Evolutionary conservation across 2,329 filamentous ascomycete species (phyloP).

Genomic region (Curvularia sp.): DNA sequence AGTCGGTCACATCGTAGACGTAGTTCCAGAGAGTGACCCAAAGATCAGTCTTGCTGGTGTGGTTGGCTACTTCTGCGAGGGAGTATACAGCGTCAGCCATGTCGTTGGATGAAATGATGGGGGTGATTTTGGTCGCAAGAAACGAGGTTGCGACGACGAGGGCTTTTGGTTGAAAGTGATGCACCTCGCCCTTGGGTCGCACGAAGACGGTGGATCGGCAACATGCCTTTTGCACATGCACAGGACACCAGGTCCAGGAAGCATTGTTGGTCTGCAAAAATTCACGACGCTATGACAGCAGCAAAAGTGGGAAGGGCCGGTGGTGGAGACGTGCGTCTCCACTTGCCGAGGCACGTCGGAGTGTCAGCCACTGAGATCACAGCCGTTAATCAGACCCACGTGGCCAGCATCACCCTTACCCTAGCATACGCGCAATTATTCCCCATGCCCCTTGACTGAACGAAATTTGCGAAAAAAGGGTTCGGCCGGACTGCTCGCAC

Average conservation of each 20-base stretch:
- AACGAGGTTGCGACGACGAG: not conserved
- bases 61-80: conserved; percentile 56
- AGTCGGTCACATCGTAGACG: conserved; percentile 67
- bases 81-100: conserved; percentile 25
- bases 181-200: conserved; percentile 3
- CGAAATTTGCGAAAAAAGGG: conserved; percentile 7
- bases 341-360: conserved; percentile 14
- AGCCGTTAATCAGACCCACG: conserved; percentile 3
- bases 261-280: conserved; percentile 10
- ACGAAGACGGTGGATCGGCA: conserved; percentile 5
- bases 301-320: not conserved
- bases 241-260: conserved; percentile 7
- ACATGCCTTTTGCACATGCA: conserved; percentile 8
- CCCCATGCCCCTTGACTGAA: not conserved
- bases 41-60: conserved; percentile 57
- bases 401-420: not conserved
- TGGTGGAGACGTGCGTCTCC: conserved; percentile 7
- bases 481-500: conserved; percentile 17
- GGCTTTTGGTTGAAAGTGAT: conserved; percentile 1
- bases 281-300: conserved; percentile 10
- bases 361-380: conserved; percentile 7
- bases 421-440: conserved; percentile 5
- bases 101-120: not conserved
- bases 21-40: conserved; percentile 57
- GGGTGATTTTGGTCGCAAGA: not conserved